Base-by-base conservation (phyloP, 768 basidiomycete species). In the Kwoniella sp. region DNA sequence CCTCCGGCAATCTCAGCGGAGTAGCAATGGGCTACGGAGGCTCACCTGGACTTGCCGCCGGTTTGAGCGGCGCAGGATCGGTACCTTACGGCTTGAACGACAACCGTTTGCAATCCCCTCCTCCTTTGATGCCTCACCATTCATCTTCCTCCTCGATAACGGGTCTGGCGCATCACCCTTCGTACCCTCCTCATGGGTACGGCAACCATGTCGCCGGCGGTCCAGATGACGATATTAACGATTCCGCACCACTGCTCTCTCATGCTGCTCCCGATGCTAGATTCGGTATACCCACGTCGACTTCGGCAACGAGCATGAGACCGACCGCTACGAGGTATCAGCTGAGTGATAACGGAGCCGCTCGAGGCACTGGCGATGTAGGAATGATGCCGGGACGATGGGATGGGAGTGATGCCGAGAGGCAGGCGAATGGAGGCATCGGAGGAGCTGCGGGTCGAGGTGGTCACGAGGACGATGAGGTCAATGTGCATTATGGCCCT, bases 401-500 rank as follows among this genome's bases (percentile, higher is more conserved):
- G 71, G 57, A 58, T 29, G 31, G 63, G 15, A 58, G 55, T 2
- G 56, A 61, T 22, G 63, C 57, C 26, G 70, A 70, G 29, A 22
- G n/a, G 41, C 63, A 53, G 4, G 34, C 51, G n/a, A 68, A 68
- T 61, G 69, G 72, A 9, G 61, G 60, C 45, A 58, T 31, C n/a
- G n/a, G n/a, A n/a, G n/a, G n/a, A n/a, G 22, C 58, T 41, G 34
- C 57, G 50, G n/a, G 22, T 38, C 4, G 29, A 52, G 15, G 45
- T 15, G 51, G 55, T 15, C 51, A 41, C 25, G 63, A 75, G 38
- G 71, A 77, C 17, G 79, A 81, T 58, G 76, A 74, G 23, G 70
- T 63, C 26, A 81, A 79, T 61, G 72, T 83, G 4, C 92, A 94
- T 79, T 95, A 92, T 80, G 93, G 93, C 4, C 91, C 92, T 17